Base-by-base conservation (phyloP, 2,329 filamentous ascomycete species). In the Pestalotiopsis sp. region DNA sequence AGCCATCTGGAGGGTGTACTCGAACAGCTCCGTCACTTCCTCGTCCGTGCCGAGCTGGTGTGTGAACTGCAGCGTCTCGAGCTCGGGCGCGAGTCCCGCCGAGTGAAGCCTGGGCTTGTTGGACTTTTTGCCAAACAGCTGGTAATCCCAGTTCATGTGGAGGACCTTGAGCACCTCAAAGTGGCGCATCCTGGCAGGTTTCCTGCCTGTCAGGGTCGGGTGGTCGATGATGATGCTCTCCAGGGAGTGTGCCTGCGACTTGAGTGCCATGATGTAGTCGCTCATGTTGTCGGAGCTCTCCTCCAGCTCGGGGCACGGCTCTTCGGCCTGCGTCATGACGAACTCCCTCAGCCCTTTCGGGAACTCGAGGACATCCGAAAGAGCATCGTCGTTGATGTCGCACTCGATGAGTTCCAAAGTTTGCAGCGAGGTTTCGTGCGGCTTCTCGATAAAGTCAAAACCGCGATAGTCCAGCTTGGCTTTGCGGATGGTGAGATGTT, bases 371-470 rank as follows among this genome's bases (percentile, higher is more conserved):
- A 82, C 74, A 68, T 82, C 81, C 20, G 77, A 74, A 7, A 82
- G 77, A 1, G 79, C 80, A 66, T 82, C 81, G 66, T 82, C 84
- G 71, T 83, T 85, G 68, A 86, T 83, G 71, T 86, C 84, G 76
- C 84, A 86, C 72, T 86, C 83, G 68, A 86, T 79, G 31, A 86
- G 77, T 67, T 83, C 81, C 60, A 86, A 76, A 25, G 76, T 79
- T 70, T 78, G 80, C 23, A 86, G 75, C 0, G 79, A 79, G 2
- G 84, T 86, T 68, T 83, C 78, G 72, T 84, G 82, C 0, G 84
- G 84, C 2, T 81, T 82, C 74, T 86, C 84, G 11, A 84, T 81
- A 20, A 80, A 77, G 68, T 86, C 83, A 61, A 86, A 86, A 2
- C 84, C 84, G 0, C 80, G 80, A 67, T 85, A 77, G 66, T 84